These are phyloP conservation scores for Solanum corneliomulleri DNA, from an alignment of 257 asterid species.

Conservation along the genomic window DNA sequence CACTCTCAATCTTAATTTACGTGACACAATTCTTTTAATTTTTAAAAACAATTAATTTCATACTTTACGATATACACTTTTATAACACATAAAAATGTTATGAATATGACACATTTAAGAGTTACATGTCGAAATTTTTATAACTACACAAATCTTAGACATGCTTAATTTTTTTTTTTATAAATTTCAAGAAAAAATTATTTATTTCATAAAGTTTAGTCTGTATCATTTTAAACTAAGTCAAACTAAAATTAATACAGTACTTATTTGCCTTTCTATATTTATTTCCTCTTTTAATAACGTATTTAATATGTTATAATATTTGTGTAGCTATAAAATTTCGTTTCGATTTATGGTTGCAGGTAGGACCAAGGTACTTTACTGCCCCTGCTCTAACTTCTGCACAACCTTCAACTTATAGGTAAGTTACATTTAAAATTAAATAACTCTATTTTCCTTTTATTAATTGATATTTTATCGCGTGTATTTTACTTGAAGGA, in stretches of 20 bases:
- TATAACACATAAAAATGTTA: neutral
- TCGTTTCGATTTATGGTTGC: neutral
- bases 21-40: neutral
- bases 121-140: neutral
- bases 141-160: neutral
- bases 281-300: neutral
- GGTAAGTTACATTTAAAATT: neutral
- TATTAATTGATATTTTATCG: neutral
- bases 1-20: neutral
- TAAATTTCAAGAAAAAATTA: neutral
- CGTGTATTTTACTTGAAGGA: neutral
- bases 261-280: neutral
- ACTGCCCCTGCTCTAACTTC: slow-evolving; percentile 19
- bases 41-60: neutral
- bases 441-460: neutral
- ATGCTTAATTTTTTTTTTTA: neutral
- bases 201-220: neutral
- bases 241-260: no score
- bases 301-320: neutral
- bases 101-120: neutral
- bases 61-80: neutral
- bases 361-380: slow-evolving; percentile 24
- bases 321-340: neutral
- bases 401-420: neutral
- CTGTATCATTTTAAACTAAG: neutral